A percentile compares a stretch with the other conserved stretches of the same genome.
phyloP scores from a whole-genome alignment of 352 stramenopile species.

The Aphanomyces astaci region DNA sequence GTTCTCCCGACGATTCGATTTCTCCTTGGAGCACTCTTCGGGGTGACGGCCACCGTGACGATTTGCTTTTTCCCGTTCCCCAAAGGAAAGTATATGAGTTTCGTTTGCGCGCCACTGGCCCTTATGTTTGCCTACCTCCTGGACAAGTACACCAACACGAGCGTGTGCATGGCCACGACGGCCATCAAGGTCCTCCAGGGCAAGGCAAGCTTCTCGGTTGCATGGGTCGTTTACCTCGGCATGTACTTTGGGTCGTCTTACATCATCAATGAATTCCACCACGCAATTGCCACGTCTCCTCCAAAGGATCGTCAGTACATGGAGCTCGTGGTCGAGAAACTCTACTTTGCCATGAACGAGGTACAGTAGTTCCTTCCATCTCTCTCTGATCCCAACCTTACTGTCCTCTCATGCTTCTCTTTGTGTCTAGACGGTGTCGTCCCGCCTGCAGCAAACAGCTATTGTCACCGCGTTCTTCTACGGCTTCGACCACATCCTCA shows the following conservation, averaged over 20 bases:
- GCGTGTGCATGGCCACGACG: constrained; percentile 15
- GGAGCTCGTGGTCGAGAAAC: constrained; percentile 21
- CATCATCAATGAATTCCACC: constrained; percentile 11
- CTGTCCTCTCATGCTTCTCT: too few relatives aligned
- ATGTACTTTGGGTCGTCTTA: constrained; percentile 19
- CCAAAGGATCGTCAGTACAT: constrained; percentile 15
- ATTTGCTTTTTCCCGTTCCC: constrained; percentile 22
- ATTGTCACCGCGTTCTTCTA: constrained; percentile 23
- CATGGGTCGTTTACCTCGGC: constrained; percentile 12
- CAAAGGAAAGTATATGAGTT: constrained; percentile 15
- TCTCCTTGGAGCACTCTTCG: constrained; percentile 14
- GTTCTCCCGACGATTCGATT: constrained; percentile 15
- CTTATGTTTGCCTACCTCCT: constrained; percentile 17
- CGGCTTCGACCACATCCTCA: constrained; percentile 9
- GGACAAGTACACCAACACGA: constrained; percentile 16
- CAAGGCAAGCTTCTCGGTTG: constrained; percentile 5
- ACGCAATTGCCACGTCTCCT: constrained; percentile 6
- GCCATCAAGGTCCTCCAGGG: background rate
- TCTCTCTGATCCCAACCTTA: background rate
- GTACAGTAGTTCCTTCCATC: background rate
- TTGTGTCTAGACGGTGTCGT: constrained; percentile 17
- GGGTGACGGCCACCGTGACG: background rate
- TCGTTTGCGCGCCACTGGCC: constrained; percentile 1
- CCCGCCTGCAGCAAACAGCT: constrained; percentile 15
- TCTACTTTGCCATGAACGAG: constrained; percentile 22